Percentiles rank a stretch among this genome's conserved stretches.
These are phyloP conservation scores for Trichoderma reesei DNA, from an alignment of 495 filamentous ascomycete species.

Conservation along the genomic window DNA sequence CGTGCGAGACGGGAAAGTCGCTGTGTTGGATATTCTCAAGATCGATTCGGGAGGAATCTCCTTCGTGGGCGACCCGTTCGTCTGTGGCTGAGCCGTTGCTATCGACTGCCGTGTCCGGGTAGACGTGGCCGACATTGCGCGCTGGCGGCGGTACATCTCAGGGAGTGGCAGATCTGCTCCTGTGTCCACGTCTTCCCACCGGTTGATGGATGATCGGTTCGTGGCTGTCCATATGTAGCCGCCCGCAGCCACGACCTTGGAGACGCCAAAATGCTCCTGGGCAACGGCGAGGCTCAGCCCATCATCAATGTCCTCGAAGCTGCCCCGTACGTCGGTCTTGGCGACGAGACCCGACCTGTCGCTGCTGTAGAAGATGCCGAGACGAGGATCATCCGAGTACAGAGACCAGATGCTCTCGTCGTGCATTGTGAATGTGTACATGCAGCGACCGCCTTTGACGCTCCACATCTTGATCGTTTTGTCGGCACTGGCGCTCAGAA, in stretches of 20 bases:
- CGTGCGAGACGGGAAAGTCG: constrained; percentile 49
- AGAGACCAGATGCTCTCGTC: constrained; percentile 97
- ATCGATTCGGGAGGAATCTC: constrained; percentile 69
- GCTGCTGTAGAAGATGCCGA: constrained; percentile 87
- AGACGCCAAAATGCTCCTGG: constrained; percentile 84
- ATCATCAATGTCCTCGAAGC: constrained; percentile 68
- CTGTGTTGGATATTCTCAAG: constrained; percentile 73
- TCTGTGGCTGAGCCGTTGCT: constrained; percentile 4
- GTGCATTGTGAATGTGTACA: constrained; percentile 98
- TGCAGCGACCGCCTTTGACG: constrained; percentile 82
- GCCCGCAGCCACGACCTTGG: constrained; percentile 69
- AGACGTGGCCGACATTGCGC: constrained; percentile 38
- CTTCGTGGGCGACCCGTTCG: constrained; percentile 36
- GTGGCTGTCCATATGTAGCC: constrained; percentile 92
- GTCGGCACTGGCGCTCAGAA: constrained; percentile 92
- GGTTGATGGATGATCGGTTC: constrained; percentile 85
- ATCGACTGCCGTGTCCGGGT: constrained; percentile 23
- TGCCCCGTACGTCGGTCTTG: constrained; percentile 79
- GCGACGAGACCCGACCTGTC: constrained; percentile 86
- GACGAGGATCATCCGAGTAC: constrained; percentile 74
- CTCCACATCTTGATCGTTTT: constrained; percentile 98
- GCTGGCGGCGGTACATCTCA: constrained; percentile 45
- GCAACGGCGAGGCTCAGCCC: constrained; percentile 79
- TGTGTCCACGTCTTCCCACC: constrained; percentile 84
- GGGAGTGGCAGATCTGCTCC: constrained; percentile 42